Percentiles rank a stretch among this genome's conserved stretches.
Conservation (phyloP, 1,139 yeast genomes). For the Yarrowia galli region DNA sequence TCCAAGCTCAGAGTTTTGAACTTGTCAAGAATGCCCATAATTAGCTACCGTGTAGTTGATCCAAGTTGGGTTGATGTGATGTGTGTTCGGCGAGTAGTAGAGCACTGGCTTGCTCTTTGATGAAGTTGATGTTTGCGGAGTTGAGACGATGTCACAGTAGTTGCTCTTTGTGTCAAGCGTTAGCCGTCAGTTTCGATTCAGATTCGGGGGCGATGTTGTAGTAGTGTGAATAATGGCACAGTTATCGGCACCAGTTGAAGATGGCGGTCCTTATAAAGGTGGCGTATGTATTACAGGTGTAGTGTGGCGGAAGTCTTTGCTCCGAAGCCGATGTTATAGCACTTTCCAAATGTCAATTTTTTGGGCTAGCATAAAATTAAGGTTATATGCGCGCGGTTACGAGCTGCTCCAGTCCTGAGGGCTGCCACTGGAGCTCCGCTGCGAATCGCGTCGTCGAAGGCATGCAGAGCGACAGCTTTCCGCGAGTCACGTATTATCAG, state of each 20-base stretch:
- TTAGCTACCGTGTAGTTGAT: not conserved
- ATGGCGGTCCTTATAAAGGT: not conserved
- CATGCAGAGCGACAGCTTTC: too few species aligned
- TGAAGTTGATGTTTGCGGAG: not conserved
- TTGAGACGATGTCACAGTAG: not conserved
- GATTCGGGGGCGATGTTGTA: not conserved
- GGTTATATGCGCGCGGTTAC: slow-evolving; percentile 31
- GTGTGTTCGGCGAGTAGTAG: too few species aligned
- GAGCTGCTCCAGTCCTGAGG: slow-evolving; percentile 1
- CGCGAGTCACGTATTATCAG: too few species aligned
- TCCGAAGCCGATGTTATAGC: slow-evolving; percentile 1
- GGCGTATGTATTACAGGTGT: not conserved
- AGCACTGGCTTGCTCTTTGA: not conserved
- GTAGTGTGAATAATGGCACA: too few species aligned
- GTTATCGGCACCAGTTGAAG: not conserved
- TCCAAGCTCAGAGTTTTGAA: slow-evolving; percentile 15
- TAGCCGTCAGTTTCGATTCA: not conserved
- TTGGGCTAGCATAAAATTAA: not conserved
- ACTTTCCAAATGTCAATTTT: slow-evolving; percentile 6
- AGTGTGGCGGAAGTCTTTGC: slow-evolving; percentile 10
- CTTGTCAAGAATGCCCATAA: slow-evolving; percentile 18
- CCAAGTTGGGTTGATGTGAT: not conserved
- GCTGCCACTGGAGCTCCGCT: too few species aligned
- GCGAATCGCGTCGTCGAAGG: too few species aligned
- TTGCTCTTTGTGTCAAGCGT: not conserved